Base-by-base conservation (phyloP, 805 yeast species). In the Saturnispora zaruensis region DNA sequence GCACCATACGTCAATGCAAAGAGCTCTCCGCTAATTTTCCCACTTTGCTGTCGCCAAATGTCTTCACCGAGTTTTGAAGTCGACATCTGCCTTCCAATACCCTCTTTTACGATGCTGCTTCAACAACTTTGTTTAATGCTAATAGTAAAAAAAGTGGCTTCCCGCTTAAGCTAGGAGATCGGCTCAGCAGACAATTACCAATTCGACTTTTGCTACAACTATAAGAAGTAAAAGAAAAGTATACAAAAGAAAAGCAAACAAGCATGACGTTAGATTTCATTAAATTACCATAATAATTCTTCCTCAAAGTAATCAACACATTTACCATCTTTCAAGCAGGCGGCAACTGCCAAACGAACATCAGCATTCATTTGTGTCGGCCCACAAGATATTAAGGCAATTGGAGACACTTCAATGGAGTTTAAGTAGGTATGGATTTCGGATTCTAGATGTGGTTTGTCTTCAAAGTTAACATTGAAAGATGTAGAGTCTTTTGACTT, bases 1-100 rank as follows among this genome's bases (percentile, higher is more conserved):
- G 96, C 82, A 8, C 99, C 99, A 60, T 93, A 93, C 1, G 96
- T 91, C 52, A 93, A 70, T n/a, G 96, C 87, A 67, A 93, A 87
- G 47, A 93, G 74, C 67, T 93, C 99, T 2, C 96, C 83, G 64
- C 90, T 93, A 52, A 91, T 82, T 66, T 91, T 91, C 58, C 88
- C 96, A 40, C 84, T 86, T 57, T 78, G 78, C 61, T 79, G 83
- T 67, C 87, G 88, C 96, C 97, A 91, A 44, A 89, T 79, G 51
- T 90, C 97, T 52, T 91, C 98, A 30, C 95, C 91, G 18, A 79
- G 70, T 16, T 72, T 47, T 66, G 50, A 20, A 11, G 13, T 30
- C 6, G 51, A 38, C 42, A 34, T 34, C 20, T n/a, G 24, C 11
- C 25, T 18, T n/a, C 14, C 20, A n/a, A 16, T 18, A 18, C 21